A percentile compares a stretch with the other conserved stretches of the same genome.
phyloP scores from a whole-genome alignment of 1,284 basidiomycete species.

The Rhizoctonia solani region DNA sequence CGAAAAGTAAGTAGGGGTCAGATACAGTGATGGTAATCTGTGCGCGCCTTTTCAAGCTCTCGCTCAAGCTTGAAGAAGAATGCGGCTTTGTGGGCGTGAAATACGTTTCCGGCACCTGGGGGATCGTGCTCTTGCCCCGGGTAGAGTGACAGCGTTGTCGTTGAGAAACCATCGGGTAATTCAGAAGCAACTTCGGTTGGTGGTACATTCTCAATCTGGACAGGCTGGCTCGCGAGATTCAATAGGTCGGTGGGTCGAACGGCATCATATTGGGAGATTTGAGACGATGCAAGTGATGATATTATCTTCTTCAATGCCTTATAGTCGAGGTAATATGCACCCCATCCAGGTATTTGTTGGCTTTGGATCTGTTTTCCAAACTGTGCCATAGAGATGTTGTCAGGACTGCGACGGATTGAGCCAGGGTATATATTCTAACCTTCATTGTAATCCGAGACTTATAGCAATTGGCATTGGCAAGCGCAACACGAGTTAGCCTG shows the following conservation, averaged over 20 bases:
- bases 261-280: conserved; percentile 62
- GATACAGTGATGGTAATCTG: not conserved
- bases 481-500: conserved; percentile 34
- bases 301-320: conserved; percentile 99
- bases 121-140: conserved; percentile 65
- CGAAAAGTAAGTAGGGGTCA: conserved; percentile 10
- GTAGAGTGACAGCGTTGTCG: conserved; percentile 50
- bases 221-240: not conserved
- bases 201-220: not conserved
- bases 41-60: conserved; percentile 90
- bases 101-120: conserved; percentile 61
- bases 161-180: conserved; percentile 26
- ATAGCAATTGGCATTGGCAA: conserved; percentile 8
- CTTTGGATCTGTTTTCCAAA: conserved; percentile 99
- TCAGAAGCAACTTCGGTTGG: conserved; percentile 6
- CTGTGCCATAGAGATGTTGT: conserved; percentile 51
- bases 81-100: conserved; percentile 91
- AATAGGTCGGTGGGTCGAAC: conserved; percentile 69
- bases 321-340: conserved; percentile 95
- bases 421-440: conserved; percentile 16
- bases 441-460: conserved; percentile 28
- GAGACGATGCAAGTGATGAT: conserved; percentile 92
- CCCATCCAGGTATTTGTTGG: conserved; percentile 98
- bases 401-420: not conserved
- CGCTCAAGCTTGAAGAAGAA: conserved; percentile 99